Conservation (phyloP, 768 basidiomycete genomes). For the Pleurotus ostreatus region DNA sequence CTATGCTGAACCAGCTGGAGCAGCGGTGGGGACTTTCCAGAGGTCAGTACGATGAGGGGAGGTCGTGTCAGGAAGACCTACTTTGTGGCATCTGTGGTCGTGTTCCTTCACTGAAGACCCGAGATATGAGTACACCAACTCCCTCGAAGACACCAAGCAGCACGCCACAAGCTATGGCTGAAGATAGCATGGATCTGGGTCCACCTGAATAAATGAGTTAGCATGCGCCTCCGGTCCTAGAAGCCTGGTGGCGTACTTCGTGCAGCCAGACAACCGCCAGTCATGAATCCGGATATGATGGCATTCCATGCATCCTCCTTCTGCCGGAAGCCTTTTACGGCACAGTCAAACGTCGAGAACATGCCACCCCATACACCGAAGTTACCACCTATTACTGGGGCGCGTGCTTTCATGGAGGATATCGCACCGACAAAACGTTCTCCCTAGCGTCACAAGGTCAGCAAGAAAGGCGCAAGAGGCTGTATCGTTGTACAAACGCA, state of each 20-base stretch:
- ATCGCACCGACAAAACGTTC: constrained; percentile 92
- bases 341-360: constrained; percentile 98
- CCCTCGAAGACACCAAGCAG: constrained; percentile 93
- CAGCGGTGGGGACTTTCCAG: constrained; percentile 1
- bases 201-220: constrained; percentile 56
- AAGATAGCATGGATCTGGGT: constrained; percentile 84
- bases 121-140: constrained; percentile 87
- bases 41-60: not conserved
- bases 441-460: constrained; percentile 48
- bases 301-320: constrained; percentile 99
- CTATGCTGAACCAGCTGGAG: constrained; percentile 1
- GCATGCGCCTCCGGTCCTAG: constrained; percentile 8
- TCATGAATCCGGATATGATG: constrained; percentile 97
- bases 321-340: constrained; percentile 93
- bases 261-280: constrained; percentile 91
- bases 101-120: constrained; percentile 82
- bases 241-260: constrained; percentile 65
- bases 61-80: constrained; percentile 32
- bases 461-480: not conserved
- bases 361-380: constrained; percentile 96
- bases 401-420: constrained; percentile 95
- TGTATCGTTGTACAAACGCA: constrained; percentile 31
- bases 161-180: constrained; percentile 95
- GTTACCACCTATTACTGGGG: constrained; percentile 97
- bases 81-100: constrained; percentile 77